Conservation (phyloP, 2,329 filamentous ascomycete genomes). For the Claviceps sorghi region DNA sequence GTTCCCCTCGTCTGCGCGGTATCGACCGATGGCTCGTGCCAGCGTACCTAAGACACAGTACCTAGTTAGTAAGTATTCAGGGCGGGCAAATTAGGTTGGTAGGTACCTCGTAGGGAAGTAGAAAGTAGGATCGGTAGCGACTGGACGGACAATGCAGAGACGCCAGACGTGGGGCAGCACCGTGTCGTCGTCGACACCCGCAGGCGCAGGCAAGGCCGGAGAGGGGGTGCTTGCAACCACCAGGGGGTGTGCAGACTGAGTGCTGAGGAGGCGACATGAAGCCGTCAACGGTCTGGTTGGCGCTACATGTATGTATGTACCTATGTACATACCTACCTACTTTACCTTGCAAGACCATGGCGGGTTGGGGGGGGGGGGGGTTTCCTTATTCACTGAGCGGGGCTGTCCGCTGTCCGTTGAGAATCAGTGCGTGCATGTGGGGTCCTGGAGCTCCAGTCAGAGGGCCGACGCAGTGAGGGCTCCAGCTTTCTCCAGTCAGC, state of each 20-base stretch:
- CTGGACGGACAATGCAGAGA: slow-evolving; percentile 4
- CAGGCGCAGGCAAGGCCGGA: not conserved
- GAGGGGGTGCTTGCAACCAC: not conserved
- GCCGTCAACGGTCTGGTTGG: not conserved
- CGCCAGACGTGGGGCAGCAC: slow-evolving; percentile 2
- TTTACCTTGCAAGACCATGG: not conserved
- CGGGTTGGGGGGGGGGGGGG: no score
- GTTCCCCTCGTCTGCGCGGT: slow-evolving; percentile 7
- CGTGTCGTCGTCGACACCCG: no score
- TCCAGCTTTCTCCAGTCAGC: not conserved
- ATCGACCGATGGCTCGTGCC: slow-evolving; percentile 12
- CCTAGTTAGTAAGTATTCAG: no score
- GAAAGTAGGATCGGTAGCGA: no score
- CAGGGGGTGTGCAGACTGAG: not conserved
- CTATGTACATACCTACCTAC: no score
- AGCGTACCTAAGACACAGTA: no score
- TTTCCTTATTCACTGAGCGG: not conserved
- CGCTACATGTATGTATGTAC: no score
- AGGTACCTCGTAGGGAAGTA: no score
- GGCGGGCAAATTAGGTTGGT: no score
- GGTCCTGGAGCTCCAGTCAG: no score
- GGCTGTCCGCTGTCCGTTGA: not conserved
- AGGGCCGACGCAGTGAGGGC: not conserved
- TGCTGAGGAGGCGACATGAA: not conserved
- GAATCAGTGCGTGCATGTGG: not conserved